Conservation (phyloP, 345 rosid genomes). For the Gossypium rotundifolium region DNA sequence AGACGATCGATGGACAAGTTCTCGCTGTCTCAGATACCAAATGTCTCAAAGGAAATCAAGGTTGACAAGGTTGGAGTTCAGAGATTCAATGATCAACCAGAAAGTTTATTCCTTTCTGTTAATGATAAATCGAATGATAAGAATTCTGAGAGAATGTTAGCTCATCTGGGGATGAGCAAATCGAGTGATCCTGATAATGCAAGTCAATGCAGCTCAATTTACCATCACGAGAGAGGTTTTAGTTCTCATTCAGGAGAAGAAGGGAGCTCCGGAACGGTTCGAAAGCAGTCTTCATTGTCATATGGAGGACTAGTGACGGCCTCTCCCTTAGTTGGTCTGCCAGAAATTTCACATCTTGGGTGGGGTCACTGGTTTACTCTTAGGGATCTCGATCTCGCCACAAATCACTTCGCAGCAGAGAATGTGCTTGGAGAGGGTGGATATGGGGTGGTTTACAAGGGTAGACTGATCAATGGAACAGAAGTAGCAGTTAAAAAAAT, state of each 20-base stretch:
- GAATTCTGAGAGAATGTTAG: conserved; percentile 42
- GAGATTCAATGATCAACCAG: conserved; percentile 39
- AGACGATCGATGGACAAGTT: conserved; percentile 47
- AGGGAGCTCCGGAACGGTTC: conserved; percentile 63
- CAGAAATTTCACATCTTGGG: conserved; percentile 91
- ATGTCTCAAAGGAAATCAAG: conserved; percentile 79
- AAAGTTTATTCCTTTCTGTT: conserved; percentile 36
- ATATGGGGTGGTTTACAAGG: conserved; percentile 89
- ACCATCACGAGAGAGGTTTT: conserved; percentile 60
- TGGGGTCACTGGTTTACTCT: conserved; percentile 99
- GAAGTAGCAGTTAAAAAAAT: conserved; percentile 97
- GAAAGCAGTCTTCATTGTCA: conserved; percentile 46
- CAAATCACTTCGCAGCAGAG: conserved; percentile 63
- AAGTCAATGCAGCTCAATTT: conserved; percentile 71
- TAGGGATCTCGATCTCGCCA: conserved; percentile 86
- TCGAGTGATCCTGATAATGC: conserved; percentile 74
- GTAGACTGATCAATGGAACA: conserved; percentile 78
- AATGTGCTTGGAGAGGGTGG: conserved; percentile 98
- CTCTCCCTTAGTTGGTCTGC: conserved; percentile 91
- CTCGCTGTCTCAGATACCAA: conserved; percentile 62
- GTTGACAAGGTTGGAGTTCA: conserved; percentile 66
- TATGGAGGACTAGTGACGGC: conserved; percentile 63
- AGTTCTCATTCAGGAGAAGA: conserved; percentile 86
- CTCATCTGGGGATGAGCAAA: conserved; percentile 57
- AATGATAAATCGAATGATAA: conserved; percentile 53